These are phyloP conservation scores for Turnera subulata DNA, from an alignment of 345 rosid genomes.

Conservation along the genomic window DNA sequence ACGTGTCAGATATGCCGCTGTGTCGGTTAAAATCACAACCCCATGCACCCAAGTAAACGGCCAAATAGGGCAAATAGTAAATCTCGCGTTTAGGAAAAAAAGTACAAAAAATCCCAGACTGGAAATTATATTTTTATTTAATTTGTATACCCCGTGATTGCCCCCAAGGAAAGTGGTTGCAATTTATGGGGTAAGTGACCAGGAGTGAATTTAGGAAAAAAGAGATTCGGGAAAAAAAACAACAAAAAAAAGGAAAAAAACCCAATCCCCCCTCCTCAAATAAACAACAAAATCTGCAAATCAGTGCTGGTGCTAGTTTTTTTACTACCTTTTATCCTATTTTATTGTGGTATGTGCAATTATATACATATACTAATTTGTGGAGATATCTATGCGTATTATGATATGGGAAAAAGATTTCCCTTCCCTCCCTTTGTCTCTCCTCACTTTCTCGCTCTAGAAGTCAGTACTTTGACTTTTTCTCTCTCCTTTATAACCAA, in stretches of 20 bases:
- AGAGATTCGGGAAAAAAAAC: too few species aligned
- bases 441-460: neutral
- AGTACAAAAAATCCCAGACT: too few species aligned
- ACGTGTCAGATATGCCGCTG: constrained; percentile 25
- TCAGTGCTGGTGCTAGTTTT: neutral
- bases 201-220: too few species aligned
- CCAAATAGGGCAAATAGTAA: neutral
- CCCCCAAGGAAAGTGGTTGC: constrained; percentile 2
- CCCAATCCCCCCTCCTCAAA: neutral
- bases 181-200: too few species aligned
- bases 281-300: constrained; percentile 8
- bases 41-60: neutral
- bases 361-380: too few species aligned
- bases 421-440: too few species aligned
- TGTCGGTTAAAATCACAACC: constrained; percentile 15
- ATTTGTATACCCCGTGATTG: too few species aligned
- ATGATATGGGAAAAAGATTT: neutral
- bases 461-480: constrained; percentile 9
- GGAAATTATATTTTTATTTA: neutral
- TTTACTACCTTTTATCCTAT: neutral
- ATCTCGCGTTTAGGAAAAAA: constrained; percentile 2
- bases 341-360: too few species aligned
- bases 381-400: neutral
- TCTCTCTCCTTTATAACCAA: neutral
- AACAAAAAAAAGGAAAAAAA: too few species aligned